Evolutionary conservation across 495 filamentous ascomycete genomes (phyloP).

Genomic region (Pyrenula aspistea): DNA sequence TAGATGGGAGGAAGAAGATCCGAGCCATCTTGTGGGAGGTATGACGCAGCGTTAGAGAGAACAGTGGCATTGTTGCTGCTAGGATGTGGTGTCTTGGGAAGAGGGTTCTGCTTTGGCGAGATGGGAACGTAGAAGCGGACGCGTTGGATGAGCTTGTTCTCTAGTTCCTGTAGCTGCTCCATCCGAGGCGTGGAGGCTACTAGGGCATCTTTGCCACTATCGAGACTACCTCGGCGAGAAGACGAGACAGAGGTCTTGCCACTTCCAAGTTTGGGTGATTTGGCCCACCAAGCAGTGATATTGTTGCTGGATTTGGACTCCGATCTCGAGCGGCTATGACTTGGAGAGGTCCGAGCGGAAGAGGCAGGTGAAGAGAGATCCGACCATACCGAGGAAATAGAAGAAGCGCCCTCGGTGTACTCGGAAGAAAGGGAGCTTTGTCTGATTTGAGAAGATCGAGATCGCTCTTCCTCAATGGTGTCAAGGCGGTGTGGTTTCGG

Average conservation of each 20-base stretch:
- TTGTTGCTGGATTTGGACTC: not conserved
- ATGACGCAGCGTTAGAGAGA: not conserved
- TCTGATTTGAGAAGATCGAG: not conserved
- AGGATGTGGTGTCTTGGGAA: not conserved
- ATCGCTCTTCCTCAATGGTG: not conserved
- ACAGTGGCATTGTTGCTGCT: not conserved
- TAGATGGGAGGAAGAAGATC: not conserved
- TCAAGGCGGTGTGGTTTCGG: not conserved
- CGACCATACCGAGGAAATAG: not conserved
- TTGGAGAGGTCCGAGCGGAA: not conserved
- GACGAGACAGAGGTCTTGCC: not conserved
- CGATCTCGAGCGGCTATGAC: not conserved
- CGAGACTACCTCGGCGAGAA: not conserved
- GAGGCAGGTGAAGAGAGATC: not conserved
- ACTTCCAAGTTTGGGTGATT: not conserved
- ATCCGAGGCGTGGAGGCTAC: not conserved
- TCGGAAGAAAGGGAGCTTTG: not conserved
- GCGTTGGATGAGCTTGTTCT: not conserved
- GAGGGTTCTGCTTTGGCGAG: not conserved
- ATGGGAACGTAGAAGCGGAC: not conserved
- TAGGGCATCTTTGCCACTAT: not conserved
- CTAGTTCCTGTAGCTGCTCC: not conserved
- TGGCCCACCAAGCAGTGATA: not conserved
- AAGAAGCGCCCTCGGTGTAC: not conserved
- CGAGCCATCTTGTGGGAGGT: not conserved